Evolutionary conservation across 1,139 yeast species (phyloP).

Genomic region (Petasospora rhodanensis): DNA sequence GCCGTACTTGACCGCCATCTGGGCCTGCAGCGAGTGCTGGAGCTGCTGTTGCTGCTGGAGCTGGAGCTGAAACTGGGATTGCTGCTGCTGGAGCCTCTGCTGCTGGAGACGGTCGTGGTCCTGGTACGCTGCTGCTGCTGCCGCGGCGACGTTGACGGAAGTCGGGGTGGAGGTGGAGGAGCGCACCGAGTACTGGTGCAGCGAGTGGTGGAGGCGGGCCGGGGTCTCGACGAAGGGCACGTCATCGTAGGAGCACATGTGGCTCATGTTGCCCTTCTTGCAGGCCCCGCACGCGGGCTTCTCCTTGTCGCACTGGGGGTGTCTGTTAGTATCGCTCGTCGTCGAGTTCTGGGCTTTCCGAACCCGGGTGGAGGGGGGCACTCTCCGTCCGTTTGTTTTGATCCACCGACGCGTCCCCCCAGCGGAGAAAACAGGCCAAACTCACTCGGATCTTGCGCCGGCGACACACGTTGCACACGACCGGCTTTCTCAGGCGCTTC

Average conservation of each 20-base stretch:
- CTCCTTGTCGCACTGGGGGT: constrained; percentile 24
- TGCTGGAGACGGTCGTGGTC: constrained; percentile 13
- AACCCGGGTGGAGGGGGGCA: too few relatives aligned
- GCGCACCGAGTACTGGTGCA: too few relatives aligned
- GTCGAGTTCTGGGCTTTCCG: too few relatives aligned
- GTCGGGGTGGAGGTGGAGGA: too few relatives aligned
- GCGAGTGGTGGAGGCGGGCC: too few relatives aligned
- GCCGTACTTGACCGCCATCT: constrained; percentile 23
- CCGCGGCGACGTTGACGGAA: too few relatives aligned
- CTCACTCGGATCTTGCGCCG: constrained; percentile 26
- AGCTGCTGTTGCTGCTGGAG: constrained; percentile 15
- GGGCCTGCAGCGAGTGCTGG: constrained; percentile 19
- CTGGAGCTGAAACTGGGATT: constrained; percentile 17
- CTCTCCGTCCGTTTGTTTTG: too few relatives aligned
- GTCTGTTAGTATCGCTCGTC: constrained; percentile 18
- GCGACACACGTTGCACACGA: constrained; percentile 26
- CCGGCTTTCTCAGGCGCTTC: constrained; percentile 23
- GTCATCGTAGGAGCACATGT: constrained; percentile 24
- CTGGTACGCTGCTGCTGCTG: too few relatives aligned
- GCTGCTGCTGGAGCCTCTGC: constrained; percentile 16
- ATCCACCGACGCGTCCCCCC: too few relatives aligned
- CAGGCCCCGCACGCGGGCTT: constrained; percentile 25
- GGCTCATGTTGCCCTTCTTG: constrained; percentile 22
- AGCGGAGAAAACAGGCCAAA: too few relatives aligned
- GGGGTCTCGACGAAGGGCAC: too few relatives aligned